Evolutionary conservation across 768 basidiomycete species (phyloP), one percentile per base, ranked within the genome.

Genomic region (Rickenella mellea): DNA sequence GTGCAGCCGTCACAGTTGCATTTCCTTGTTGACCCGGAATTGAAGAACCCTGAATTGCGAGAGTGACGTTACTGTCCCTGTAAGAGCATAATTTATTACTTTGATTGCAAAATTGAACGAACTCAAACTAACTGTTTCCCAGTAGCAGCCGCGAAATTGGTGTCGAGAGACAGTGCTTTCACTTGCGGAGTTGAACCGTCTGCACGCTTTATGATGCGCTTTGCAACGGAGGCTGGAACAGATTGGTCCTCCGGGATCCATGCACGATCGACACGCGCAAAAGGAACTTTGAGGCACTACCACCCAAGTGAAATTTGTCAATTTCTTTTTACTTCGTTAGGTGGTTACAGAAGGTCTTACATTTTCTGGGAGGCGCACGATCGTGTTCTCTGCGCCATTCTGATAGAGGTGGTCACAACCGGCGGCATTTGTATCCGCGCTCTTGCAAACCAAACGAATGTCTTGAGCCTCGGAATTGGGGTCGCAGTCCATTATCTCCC

Each of bases 181-280:
- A 72, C 70, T 19, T 57, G 49, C 1, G 65, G 59, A 6, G 52
- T 46, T 6, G 50, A 48, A 6, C 61, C 65, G 19, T 17, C 3
- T 15, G 33, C 33, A 10, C 33, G 33, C 33, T 36, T 36, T 3
- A 36, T 22, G 15, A 22, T 19, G 9, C 33, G 19, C 24, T 17
- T 22, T 19, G 15, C 12, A 3, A 36, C 9, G 15, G 10, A 11
- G 0, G 50, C 40, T 0, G 70, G 69, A 12, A 73, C 57, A 10
- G 63, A 60, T 51, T 74, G 73, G 48, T 75, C 62, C 28, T 61
- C 54, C 25, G 69, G 57, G 8, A 60, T 51, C 64, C 65, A 69
- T 10, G 65, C 60, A 5, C 53, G 54, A 6, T 67, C 62, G 21
- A 75, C 61, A 12, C 60, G 55, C 5, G 56, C 56, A 40, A 65